Conservation (phyloP, 306 rosid genomes). For the Potentilla sterilis region DNA sequence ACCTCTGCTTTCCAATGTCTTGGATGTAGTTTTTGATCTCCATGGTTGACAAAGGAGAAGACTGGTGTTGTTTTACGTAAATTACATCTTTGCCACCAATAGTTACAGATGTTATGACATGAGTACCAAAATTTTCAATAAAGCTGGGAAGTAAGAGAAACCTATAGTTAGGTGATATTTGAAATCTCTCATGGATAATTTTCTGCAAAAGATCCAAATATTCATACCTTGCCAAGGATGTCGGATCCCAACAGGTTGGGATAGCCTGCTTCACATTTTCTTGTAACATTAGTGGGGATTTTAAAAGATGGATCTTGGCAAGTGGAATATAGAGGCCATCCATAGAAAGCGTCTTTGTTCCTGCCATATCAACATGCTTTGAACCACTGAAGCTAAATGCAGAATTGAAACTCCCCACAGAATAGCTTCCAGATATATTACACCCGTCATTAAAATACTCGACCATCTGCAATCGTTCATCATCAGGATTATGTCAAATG, state of each 20-base stretch:
- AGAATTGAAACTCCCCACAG: conserved; percentile 81
- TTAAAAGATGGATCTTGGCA: conserved; percentile 62
- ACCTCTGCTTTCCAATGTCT: conserved; percentile 75
- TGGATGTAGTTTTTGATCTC: conserved; percentile 77
- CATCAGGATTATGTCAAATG: conserved; percentile 28
- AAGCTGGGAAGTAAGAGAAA: conserved; percentile 55
- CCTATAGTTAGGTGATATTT: conserved; percentile 25
- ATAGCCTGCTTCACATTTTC: conserved; percentile 63
- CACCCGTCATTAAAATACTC: conserved; percentile 74
- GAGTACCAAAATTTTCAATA: conserved; percentile 85
- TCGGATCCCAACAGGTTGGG: conserved; percentile 73
- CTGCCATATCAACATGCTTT: conserved; percentile 55
- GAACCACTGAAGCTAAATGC: conserved; percentile 93
- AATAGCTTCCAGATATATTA: conserved; percentile 51
- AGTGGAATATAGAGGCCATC: conserved; percentile 80
- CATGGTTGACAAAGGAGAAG: conserved; percentile 65
- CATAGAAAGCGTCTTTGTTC: conserved; percentile 66
- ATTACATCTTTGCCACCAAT: conserved; percentile 91
- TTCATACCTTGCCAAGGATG: conserved; percentile 68
- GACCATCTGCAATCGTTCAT: conserved; percentile 69
- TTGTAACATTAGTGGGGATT: conserved; percentile 48
- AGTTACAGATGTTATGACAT: conserved; percentile 74
- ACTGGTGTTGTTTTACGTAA: conserved; percentile 72
- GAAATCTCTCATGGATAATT: conserved; percentile 17
- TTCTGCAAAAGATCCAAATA: conserved; percentile 17